A percentile compares a stretch with the other conserved stretches of the same genome.
These are phyloP conservation scores for Aspergillus brasiliensis DNA, from an alignment of 2,329 filamentous ascomycete species.

Conservation along the genomic window DNA sequence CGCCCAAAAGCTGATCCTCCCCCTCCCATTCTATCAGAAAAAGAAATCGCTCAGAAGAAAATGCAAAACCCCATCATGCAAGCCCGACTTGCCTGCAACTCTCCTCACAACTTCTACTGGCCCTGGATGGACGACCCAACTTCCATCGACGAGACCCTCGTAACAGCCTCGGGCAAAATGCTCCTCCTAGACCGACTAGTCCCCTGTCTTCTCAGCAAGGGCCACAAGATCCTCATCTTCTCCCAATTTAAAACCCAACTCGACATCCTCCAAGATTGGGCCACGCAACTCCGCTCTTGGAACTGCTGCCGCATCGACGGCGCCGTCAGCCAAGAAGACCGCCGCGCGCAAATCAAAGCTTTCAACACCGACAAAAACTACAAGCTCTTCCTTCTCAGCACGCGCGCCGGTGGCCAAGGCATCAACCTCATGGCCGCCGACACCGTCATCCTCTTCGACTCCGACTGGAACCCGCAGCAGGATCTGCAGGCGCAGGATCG, in stretches of 20 bases:
- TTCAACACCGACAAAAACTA: conserved; percentile 69
- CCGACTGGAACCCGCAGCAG: conserved; percentile 93
- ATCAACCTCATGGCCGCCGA: conserved; percentile 93
- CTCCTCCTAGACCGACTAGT: conserved; percentile 85
- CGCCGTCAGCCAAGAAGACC: conserved; percentile 72
- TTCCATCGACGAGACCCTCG: conserved; percentile 73
- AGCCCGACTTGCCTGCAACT: conserved; percentile 87
- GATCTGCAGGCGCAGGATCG: conserved; percentile 96
- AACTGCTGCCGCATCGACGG: conserved; percentile 89
- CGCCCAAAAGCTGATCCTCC: neutral
- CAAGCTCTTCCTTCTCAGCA: conserved; percentile 84
- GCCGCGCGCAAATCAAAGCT: conserved; percentile 69
- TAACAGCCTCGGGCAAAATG: conserved; percentile 94
- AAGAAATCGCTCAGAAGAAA: conserved; percentile 87
- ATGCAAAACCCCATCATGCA: conserved; percentile 92
- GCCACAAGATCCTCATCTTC: conserved; percentile 93
- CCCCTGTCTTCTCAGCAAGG: conserved; percentile 69
- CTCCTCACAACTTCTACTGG: conserved; percentile 94
- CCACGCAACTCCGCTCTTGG: conserved; percentile 74
- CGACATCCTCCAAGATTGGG: conserved; percentile 87
- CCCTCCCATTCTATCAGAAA: conserved; percentile 56
- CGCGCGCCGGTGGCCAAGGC: conserved; percentile 87
- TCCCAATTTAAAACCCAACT: conserved; percentile 95
- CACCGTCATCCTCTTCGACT: conserved; percentile 89
- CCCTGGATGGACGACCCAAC: conserved; percentile 70